Evolutionary conservation across 768 basidiomycete genomes (phyloP).

Genomic region (Leccinum pellstonianum): DNA sequence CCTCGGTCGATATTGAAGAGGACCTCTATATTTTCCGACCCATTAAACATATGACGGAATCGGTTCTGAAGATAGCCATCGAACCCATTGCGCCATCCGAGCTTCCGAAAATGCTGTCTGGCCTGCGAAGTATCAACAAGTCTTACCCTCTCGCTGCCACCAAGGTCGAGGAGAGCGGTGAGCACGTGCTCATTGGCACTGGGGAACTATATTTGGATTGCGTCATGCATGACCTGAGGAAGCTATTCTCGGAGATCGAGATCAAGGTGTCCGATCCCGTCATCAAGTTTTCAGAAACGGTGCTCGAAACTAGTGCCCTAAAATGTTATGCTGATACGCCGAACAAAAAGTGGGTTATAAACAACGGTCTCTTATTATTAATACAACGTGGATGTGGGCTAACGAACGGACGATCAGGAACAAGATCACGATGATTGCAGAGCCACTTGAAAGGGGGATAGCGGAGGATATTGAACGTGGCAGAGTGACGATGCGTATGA

Average conservation of each 20-base stretch:
- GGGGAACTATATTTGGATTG: conserved; percentile 97
- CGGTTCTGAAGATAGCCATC: conserved; percentile 96
- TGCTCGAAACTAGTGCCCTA: conserved; percentile 93
- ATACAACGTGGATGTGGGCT: conserved; percentile 11
- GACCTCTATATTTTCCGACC: conserved; percentile 95
- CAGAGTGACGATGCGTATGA: conserved; percentile 91
- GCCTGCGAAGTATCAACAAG: conserved; percentile 95
- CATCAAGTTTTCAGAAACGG: conserved; percentile 97
- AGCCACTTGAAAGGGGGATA: conserved; percentile 92
- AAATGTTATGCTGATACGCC: conserved; percentile 99
- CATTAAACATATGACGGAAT: conserved; percentile 94
- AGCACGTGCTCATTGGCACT: conserved; percentile 95
- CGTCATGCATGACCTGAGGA: conserved; percentile 92
- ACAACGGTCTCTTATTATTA: conserved; percentile 5
- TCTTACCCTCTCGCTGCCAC: conserved; percentile 93
- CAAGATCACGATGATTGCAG: conserved; percentile 98
- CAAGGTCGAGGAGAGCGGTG: conserved; percentile 97
- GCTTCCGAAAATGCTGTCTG: conserved; percentile 97
- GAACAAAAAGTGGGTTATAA: conserved; percentile 83
- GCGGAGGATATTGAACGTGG: conserved; percentile 96
- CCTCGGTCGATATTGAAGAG: conserved; percentile 68
- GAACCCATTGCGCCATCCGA: conserved; percentile 98
- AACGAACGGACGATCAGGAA: conserved; percentile 56
- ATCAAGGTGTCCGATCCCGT: conserved; percentile 99
- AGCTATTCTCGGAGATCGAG: conserved; percentile 95